A percentile compares a stretch with the other conserved stretches of the same genome.
phyloP scores from a whole-genome alignment of 192 early-diverging fungal genomes.

The Coemansia guatemalensis region DNA sequence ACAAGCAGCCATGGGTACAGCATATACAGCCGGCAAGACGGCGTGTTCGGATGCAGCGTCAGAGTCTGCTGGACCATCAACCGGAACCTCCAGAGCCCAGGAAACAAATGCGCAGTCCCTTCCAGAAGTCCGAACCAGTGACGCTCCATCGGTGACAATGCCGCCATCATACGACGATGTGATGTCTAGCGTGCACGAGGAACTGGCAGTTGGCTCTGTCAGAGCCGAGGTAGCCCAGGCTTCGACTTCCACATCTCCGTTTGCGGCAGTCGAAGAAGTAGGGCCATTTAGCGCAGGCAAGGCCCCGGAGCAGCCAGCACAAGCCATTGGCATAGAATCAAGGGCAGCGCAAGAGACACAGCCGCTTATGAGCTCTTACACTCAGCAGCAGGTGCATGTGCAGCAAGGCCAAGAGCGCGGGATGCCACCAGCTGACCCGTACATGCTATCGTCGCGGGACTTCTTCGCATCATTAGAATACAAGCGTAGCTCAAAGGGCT shows the following conservation, averaged over 20 bases:
- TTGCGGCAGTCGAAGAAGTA: not conserved
- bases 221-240: not conserved
- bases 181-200: slow-evolving; percentile 15
- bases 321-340: not conserved
- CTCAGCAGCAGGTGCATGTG: slow-evolving; percentile 1
- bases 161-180: slow-evolving; percentile 51
- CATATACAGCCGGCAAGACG: not conserved
- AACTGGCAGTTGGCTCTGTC: not conserved
- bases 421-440: not conserved
- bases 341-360: not conserved
- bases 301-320: not conserved
- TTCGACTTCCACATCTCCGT: slow-evolving; percentile 1
- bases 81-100: not conserved
- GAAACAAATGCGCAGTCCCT: not conserved
- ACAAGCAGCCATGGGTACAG: not conserved
- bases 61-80: not conserved
- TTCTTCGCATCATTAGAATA: slow-evolving; percentile 47
- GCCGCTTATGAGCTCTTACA: slow-evolving; percentile 6
- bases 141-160: slow-evolving; percentile 19
- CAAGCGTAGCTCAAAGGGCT: slow-evolving; percentile 42
- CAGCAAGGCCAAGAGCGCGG: not conserved
- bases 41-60: not conserved
- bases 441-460: slow-evolving; percentile 31
- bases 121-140: not conserved
- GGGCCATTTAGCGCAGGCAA: slow-evolving; percentile 23